Evolutionary conservation across 1,139 yeast species (phyloP).

Genomic region (Nakaseomyces bracarensis): DNA sequence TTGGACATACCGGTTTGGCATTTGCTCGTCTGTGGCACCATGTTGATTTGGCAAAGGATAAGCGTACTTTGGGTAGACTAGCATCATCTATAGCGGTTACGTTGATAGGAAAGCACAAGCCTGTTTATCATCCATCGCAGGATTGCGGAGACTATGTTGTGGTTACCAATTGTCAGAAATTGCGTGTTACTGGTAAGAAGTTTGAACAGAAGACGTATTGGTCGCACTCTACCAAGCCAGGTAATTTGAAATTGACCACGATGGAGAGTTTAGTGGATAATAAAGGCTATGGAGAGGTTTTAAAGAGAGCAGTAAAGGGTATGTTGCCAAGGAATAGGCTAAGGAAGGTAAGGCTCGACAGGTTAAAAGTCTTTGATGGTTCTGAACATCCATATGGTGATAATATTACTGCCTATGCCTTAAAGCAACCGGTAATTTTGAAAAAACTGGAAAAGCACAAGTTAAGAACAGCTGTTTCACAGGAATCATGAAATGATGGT

Average conservation of each 20-base stretch:
- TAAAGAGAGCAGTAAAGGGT: slow-evolving; percentile 82
- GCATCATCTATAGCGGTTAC: slow-evolving; percentile 84
- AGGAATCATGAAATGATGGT: background rate
- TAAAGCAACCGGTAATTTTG: slow-evolving; percentile 51
- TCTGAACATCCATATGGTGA: slow-evolving; percentile 78
- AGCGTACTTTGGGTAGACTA: slow-evolving; percentile 81
- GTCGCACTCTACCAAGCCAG: slow-evolving; percentile 87
- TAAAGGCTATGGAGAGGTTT: slow-evolving; percentile 77
- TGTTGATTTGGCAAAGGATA: slow-evolving; percentile 78
- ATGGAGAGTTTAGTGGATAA: slow-evolving; percentile 71
- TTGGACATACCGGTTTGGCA: slow-evolving; percentile 53
- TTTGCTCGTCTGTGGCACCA: slow-evolving; percentile 93
- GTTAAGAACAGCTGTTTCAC: background rate
- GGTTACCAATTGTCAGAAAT: slow-evolving; percentile 79
- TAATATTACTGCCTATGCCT: slow-evolving; percentile 80
- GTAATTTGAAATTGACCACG: slow-evolving; percentile 73
- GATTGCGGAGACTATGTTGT: slow-evolving; percentile 97
- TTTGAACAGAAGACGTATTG: slow-evolving; percentile 78
- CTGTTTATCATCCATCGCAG: slow-evolving; percentile 62
- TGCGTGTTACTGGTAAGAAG: slow-evolving; percentile 79
- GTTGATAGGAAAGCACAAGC: slow-evolving; percentile 93
- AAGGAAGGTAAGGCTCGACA: slow-evolving; percentile 68
- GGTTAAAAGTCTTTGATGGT: slow-evolving; percentile 83
- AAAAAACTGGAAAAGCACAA: background rate
- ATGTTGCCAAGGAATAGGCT: slow-evolving; percentile 92